phyloP scores from a whole-genome alignment of 192 early-diverging fungal species.

The Piromyces sp. region DNA sequence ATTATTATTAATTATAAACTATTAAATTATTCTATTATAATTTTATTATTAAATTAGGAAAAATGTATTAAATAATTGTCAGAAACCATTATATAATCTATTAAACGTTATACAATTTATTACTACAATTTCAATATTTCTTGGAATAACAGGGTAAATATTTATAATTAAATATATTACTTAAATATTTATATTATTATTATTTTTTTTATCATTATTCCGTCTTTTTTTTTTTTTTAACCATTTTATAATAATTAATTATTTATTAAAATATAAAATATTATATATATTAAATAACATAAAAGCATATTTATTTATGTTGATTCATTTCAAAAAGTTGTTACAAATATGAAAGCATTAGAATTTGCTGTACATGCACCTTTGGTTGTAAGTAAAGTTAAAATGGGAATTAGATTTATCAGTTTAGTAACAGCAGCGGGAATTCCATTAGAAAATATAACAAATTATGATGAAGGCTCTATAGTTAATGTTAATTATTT shows the following conservation, averaged over 20 bases:
- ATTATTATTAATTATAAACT: too few species aligned
- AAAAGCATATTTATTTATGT: neutral
- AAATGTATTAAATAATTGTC: neutral
- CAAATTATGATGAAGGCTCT: neutral
- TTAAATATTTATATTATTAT: too few species aligned
- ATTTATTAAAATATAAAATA: neutral
- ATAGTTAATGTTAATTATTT: neutral
- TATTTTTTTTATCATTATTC: too few species aligned
- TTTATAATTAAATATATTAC: neutral
- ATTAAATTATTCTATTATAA: too few species aligned
- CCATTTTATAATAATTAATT: too few species aligned
- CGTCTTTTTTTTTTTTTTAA: too few species aligned
- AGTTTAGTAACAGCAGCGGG: neutral
- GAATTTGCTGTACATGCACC: neutral
- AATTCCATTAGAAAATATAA: neutral
- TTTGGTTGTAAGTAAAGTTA: neutral
- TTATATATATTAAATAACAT: neutral
- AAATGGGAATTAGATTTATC: neutral
- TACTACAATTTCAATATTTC: neutral
- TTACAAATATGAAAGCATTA: neutral
- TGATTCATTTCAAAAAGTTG: neutral
- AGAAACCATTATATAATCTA: neutral
- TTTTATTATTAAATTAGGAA: neutral
- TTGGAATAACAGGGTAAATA: neutral
- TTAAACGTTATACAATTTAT: neutral